Evolutionary conservation across 306 rosid species (phyloP).

Genomic region (Prunus campanulata): DNA sequence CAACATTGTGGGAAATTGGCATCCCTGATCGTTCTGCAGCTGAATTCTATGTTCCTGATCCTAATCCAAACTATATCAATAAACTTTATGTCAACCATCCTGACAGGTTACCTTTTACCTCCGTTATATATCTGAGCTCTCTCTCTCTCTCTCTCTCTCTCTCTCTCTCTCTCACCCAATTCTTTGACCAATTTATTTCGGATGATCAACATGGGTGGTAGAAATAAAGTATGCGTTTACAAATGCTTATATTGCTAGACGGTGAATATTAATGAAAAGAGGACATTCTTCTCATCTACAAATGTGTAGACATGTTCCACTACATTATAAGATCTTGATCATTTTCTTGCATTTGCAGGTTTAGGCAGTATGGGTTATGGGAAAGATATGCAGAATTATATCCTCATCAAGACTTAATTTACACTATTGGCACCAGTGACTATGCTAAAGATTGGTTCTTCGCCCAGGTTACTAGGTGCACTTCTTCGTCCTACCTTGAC

Average conservation of each 20-base stretch:
- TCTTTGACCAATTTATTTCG: too few relatives aligned
- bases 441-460: slow-evolving; percentile 84
- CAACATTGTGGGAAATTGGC: slow-evolving; percentile 95
- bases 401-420: slow-evolving; percentile 65
- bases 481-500: neutral
- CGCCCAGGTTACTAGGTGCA: slow-evolving; percentile 86
- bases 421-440: slow-evolving; percentile 67
- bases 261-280: too few relatives aligned
- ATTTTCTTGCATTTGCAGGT: slow-evolving; percentile 38
- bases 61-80: slow-evolving; percentile 70
- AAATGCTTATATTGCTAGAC: too few relatives aligned
- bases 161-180: too few relatives aligned
- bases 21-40: slow-evolving; percentile 83
- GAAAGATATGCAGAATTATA: slow-evolving; percentile 84
- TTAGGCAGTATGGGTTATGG: slow-evolving; percentile 90
- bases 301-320: neutral
- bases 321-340: neutral
- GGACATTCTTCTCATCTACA: too few relatives aligned
- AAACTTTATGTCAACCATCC: slow-evolving; percentile 74
- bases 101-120: slow-evolving; percentile 54
- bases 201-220: too few relatives aligned
- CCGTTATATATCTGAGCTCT: neutral
- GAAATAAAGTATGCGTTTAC: too few relatives aligned
- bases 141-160: neutral
- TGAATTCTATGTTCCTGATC: slow-evolving; percentile 79